These are phyloP conservation scores for Leishmania gerbilli DNA, from an alignment of 208 protist species.

Conservation along the genomic window DNA sequence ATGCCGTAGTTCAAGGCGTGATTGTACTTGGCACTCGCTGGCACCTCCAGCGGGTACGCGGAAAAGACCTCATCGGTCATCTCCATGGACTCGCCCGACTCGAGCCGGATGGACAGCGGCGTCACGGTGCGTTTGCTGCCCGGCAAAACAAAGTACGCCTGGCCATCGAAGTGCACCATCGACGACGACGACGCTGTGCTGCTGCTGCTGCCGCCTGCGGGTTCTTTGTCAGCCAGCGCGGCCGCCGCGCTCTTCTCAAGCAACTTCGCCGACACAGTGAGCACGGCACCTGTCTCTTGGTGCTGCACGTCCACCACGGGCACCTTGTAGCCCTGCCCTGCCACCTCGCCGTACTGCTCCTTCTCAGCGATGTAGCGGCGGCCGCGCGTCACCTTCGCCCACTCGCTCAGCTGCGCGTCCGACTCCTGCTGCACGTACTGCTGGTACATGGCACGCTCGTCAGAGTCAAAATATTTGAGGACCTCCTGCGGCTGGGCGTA, in stretches of 20 bases:
- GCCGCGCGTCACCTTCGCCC: conserved; percentile 44
- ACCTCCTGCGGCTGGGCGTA: conserved; percentile 69
- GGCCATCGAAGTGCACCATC: conserved; percentile 53
- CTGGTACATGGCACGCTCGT: conserved; percentile 84
- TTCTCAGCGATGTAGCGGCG: conserved; percentile 71
- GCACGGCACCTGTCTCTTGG: conserved; percentile 50
- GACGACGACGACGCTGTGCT: background rate
- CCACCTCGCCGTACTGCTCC: conserved; percentile 77
- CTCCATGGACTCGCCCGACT: conserved; percentile 73
- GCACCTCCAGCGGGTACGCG: conserved; percentile 62
- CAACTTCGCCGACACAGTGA: conserved; percentile 58
- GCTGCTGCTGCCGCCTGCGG: background rate
- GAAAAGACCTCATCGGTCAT: conserved; percentile 72
- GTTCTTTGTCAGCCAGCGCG: conserved; percentile 3
- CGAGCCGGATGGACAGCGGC: conserved; percentile 67
- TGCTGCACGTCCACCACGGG: conserved; percentile 69
- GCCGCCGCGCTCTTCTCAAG: conserved; percentile 37
- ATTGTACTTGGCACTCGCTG: conserved; percentile 51
- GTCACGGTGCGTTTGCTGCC: conserved; percentile 52
- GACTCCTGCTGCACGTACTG: conserved; percentile 75
- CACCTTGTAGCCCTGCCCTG: conserved; percentile 42
- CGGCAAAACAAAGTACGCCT: conserved; percentile 37
- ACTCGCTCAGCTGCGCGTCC: conserved; percentile 57
- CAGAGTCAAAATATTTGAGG: conserved; percentile 70
- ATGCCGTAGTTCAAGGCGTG: conserved; percentile 86